Evolutionary conservation across 495 filamentous ascomycete species (phyloP).

Genomic region (Hyaloscypha bicolor): DNA sequence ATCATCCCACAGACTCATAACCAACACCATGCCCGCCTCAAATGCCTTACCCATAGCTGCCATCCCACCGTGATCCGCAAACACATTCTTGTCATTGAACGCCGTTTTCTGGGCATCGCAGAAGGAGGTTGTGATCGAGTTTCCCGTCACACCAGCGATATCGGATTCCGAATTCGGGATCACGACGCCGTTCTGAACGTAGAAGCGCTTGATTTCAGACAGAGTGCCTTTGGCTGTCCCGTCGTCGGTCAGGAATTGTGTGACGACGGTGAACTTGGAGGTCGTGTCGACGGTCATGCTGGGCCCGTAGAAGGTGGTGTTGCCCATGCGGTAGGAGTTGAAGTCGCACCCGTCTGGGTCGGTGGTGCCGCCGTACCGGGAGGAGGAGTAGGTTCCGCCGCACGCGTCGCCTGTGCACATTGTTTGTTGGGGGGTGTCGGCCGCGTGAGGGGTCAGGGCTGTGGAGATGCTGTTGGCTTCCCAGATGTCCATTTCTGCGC

Average conservation of each 20-base stretch:
- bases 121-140: conserved; percentile 60
- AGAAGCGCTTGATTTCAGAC: conserved; percentile 62
- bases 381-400: conserved; percentile 30
- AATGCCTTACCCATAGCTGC: conserved; percentile 55
- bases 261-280: conserved; percentile 68
- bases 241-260: conserved; percentile 66
- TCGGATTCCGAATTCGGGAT: conserved; percentile 45
- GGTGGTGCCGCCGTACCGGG: conserved; percentile 57
- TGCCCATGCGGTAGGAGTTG: conserved; percentile 67
- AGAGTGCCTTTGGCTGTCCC: conserved; percentile 58
- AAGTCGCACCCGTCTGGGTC: conserved; percentile 78
- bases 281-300: conserved; percentile 60
- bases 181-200: conserved; percentile 45
- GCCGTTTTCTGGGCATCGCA: conserved; percentile 62
- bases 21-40: conserved; percentile 63
- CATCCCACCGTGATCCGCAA: conserved; percentile 58
- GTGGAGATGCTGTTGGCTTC: conserved; percentile 25
- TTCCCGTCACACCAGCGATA: conserved; percentile 53
- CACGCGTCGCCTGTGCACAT: conserved; percentile 34
- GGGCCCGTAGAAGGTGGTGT: conserved; percentile 59
- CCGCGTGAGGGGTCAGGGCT: conserved; percentile 16
- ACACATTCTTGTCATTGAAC: conserved; percentile 60
- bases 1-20: conserved; percentile 72
- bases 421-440: neutral
- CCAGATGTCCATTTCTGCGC: conserved; percentile 66